Conservation (phyloP, 345 rosid species). For the Eucalyptus pumila region DNA sequence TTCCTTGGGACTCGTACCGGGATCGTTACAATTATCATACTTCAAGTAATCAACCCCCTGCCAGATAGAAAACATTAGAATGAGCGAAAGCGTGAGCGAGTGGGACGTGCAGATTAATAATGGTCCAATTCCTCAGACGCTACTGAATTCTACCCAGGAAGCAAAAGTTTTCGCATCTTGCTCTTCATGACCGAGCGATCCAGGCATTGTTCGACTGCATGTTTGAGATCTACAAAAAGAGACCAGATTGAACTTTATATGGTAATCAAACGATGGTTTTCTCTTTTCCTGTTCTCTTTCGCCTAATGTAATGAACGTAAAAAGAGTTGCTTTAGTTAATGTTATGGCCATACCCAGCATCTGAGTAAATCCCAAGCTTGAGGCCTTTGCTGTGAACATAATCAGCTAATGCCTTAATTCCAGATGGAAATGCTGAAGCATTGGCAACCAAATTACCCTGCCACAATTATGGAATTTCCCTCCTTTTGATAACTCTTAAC, state of each 20-base stretch:
- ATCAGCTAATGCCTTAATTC: slow-evolving; percentile 37
- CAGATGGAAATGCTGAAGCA: slow-evolving; percentile 30
- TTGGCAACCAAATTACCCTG: slow-evolving; percentile 33
- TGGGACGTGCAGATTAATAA: not conserved
- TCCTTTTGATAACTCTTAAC: not conserved
- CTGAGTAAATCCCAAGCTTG: slow-evolving; percentile 1
- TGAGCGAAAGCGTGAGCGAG: not conserved
- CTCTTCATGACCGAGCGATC: slow-evolving; percentile 43
- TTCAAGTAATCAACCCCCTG: slow-evolving; percentile 50
- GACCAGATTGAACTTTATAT: not conserved
- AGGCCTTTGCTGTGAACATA: slow-evolving; percentile 34
- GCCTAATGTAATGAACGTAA: not conserved
- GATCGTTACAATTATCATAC: slow-evolving; percentile 32
- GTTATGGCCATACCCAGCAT: slow-evolving; percentile 12
- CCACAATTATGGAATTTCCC: not conserved
- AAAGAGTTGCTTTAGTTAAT: not conserved
- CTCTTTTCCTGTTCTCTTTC: not conserved
- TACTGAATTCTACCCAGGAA: not conserved
- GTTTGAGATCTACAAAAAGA: slow-evolving; percentile 24
- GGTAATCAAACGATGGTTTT: not conserved
- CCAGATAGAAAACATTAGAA: not conserved
- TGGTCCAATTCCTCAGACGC: not conserved
- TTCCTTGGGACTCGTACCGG: slow-evolving; percentile 24
- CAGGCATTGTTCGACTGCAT: slow-evolving; percentile 47
- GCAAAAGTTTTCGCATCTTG: slow-evolving; percentile 42